These are phyloP conservation scores for Spathaspora gorwiae DNA, from an alignment of 805 yeast genomes.

Conservation along the genomic window DNA sequence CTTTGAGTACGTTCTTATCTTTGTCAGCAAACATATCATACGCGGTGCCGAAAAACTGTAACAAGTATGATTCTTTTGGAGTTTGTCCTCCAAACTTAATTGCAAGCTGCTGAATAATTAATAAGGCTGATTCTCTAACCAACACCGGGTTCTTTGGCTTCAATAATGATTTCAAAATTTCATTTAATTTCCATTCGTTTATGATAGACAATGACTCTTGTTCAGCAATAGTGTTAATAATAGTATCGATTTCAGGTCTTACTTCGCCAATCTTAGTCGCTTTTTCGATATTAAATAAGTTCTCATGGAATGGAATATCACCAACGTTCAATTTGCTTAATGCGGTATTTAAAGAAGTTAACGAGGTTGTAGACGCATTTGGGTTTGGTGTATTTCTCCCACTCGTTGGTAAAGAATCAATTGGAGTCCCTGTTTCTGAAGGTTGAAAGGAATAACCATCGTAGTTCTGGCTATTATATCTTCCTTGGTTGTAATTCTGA, in stretches of 20 bases:
- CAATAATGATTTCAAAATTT: constrained; percentile 58
- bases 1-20: constrained; percentile 78
- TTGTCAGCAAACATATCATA: constrained; percentile 80
- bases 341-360: constrained; percentile 68
- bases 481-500: constrained; percentile 1
- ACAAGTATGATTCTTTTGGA: constrained; percentile 72
- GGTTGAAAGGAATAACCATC: background rate
- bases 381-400: constrained; percentile 34
- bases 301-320: constrained; percentile 61
- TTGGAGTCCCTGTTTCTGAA: constrained; percentile 18
- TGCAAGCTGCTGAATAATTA: constrained; percentile 55
- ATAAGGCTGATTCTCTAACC: constrained; percentile 71
- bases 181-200: constrained; percentile 60
- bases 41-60: constrained; percentile 57
- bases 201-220: constrained; percentile 44
- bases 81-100: constrained; percentile 60
- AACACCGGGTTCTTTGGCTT: constrained; percentile 72
- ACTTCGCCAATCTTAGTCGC: constrained; percentile 53
- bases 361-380: constrained; percentile 60
- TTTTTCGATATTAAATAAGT: constrained; percentile 47
- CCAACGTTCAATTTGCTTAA: constrained; percentile 54
- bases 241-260: constrained; percentile 48
- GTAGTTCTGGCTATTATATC: constrained; percentile 4
- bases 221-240: constrained; percentile 44
- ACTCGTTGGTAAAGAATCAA: constrained; percentile 28